These are phyloP conservation scores for Neckera pumila DNA, from an alignment of 225 moss, liverwort and hornwort genomes.

Conservation along the genomic window DNA sequence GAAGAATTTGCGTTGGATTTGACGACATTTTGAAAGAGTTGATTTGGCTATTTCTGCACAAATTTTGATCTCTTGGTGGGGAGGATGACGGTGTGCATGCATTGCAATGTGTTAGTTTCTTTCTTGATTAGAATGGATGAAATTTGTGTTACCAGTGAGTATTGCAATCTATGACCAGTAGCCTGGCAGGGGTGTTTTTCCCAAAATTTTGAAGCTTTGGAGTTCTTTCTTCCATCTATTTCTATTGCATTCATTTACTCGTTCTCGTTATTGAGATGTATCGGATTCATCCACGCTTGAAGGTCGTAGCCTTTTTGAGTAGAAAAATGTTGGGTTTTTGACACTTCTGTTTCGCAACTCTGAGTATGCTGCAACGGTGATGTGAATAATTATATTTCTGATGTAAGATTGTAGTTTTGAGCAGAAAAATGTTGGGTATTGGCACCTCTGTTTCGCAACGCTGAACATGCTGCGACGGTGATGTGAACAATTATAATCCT, in stretches of 20 bases:
- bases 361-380: too few relatives aligned
- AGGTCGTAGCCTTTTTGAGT: accelerated
- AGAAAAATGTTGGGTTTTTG: not conserved
- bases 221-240: not conserved
- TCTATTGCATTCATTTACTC: too few relatives aligned
- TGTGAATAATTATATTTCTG: accelerated
- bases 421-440: too few relatives aligned
- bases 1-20: not conserved
- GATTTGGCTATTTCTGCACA: not conserved
- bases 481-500: accelerated
- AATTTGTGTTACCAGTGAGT: too few relatives aligned
- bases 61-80: too few relatives aligned
- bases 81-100: not conserved
- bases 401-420: too few relatives aligned
- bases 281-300: accelerated
- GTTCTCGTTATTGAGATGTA: too few relatives aligned
- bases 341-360: too few relatives aligned
- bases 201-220: not conserved
- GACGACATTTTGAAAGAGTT: not conserved
- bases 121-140: not conserved
- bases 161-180: too few relatives aligned
- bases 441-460: not conserved
- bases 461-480: too few relatives aligned
- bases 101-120: too few relatives aligned
- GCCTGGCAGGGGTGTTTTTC: accelerated